A percentile compares a stretch with the other conserved stretches of the same genome.
These are phyloP conservation scores for Alnus rubra DNA, from an alignment of 306 rosid genomes.

Conservation along the genomic window DNA sequence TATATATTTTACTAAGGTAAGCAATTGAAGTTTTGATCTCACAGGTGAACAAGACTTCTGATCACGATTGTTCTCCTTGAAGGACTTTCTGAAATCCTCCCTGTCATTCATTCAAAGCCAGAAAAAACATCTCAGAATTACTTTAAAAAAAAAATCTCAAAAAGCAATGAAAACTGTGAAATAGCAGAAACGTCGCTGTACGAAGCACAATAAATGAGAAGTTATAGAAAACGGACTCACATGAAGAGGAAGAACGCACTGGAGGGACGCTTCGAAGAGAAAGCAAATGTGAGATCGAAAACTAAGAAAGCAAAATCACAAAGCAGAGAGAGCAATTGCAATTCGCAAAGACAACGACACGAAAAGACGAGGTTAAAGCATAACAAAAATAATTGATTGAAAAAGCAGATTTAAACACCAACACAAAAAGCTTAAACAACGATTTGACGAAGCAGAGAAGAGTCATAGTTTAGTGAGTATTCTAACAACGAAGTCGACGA, in stretches of 20 bases:
- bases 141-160: background rate
- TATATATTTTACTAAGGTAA: too few relatives aligned
- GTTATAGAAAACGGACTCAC: background rate
- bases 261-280: conserved; percentile 41
- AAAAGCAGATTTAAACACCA: background rate
- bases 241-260: conserved; percentile 40
- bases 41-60: conserved; percentile 36
- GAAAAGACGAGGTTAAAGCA: background rate
- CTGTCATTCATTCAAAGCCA: conserved; percentile 19
- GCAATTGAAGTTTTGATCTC: conserved; percentile 16
- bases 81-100: conserved; percentile 44
- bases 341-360: too few relatives aligned
- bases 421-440: background rate
- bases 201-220: background rate
- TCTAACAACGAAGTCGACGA: background rate
- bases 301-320: background rate
- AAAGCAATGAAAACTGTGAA: background rate
- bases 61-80: conserved; percentile 36
- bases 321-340: background rate
- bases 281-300: background rate
- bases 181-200: background rate
- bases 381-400: background rate
- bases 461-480: background rate
- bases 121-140: background rate
- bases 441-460: background rate